phyloP scores from a whole-genome alignment of 176 grass and related monocot genomes.

The Triticum turgidum region DNA sequence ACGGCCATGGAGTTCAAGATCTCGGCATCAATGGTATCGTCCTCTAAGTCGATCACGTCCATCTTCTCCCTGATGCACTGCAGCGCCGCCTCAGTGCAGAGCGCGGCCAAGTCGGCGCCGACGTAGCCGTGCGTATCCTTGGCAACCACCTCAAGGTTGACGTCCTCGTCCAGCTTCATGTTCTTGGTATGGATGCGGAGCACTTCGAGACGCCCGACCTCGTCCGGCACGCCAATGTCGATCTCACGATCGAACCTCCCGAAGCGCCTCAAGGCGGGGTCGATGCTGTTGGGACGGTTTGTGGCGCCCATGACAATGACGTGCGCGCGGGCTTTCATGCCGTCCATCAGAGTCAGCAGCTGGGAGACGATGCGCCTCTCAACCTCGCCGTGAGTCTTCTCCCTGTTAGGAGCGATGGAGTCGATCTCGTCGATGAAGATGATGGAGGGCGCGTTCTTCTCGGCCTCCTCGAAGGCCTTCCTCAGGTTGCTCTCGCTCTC shows the following conservation, averaged over 20 bases:
- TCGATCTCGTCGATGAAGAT: conserved; percentile 72
- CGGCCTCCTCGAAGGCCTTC: conserved; percentile 68
- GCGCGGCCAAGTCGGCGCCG: conserved; percentile 52
- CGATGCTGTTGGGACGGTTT: conserved; percentile 65
- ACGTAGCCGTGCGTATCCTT: conserved; percentile 65
- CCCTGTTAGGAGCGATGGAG: not conserved
- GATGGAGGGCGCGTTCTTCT: conserved; percentile 64
- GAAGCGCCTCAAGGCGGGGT: conserved; percentile 59
- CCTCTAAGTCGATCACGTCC: conserved; percentile 70
- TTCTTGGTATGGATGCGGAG: conserved; percentile 56
- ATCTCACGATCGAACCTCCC: conserved; percentile 61
- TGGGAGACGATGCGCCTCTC: conserved; percentile 65
- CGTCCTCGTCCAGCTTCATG: conserved; percentile 41
- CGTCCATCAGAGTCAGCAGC: conserved; percentile 61
- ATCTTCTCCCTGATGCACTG: conserved; percentile 78
- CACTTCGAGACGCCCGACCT: conserved; percentile 57
- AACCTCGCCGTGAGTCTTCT: conserved; percentile 44
- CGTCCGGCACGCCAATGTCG: conserved; percentile 63
- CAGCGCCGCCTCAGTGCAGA: conserved; percentile 62
- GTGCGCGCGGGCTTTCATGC: conserved; percentile 49
- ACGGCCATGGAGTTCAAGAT: conserved; percentile 61
- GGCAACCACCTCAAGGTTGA: conserved; percentile 49
- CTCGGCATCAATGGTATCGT: conserved; percentile 56
- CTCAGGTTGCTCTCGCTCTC: conserved; percentile 67
- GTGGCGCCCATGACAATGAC: conserved; percentile 70